Evolutionary conservation across 495 filamentous ascomycete species (phyloP).

Genomic region (Acidiella bohemica): DNA sequence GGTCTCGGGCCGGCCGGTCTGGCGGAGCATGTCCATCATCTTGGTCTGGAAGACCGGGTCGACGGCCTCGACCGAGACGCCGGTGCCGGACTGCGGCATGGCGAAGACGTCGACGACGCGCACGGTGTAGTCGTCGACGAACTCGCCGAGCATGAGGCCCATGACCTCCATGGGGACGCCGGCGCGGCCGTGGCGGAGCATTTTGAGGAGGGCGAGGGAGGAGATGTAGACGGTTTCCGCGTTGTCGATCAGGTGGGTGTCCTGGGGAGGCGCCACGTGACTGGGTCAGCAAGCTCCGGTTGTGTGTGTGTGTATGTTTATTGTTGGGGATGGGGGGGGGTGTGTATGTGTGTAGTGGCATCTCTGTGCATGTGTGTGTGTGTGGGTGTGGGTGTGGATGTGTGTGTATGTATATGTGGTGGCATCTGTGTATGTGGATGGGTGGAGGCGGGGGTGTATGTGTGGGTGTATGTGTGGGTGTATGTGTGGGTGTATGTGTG

Average conservation of each 20-base stretch:
- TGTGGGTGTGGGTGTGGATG: too few species aligned
- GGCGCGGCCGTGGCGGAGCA: slow-evolving; percentile 91
- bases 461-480: too few species aligned
- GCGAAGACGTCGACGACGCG: slow-evolving; percentile 96
- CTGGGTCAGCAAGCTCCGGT: too few species aligned
- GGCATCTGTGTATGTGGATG: too few species aligned
- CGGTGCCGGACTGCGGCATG: slow-evolving; percentile 98
- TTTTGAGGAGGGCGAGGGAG: slow-evolving; percentile 91
- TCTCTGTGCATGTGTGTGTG: too few species aligned
- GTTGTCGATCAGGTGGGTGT: slow-evolving; percentile 89
- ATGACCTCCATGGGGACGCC: slow-evolving; percentile 99
- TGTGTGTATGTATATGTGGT: too few species aligned
- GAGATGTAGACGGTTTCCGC: slow-evolving; percentile 99
- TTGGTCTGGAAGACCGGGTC: slow-evolving; percentile 97
- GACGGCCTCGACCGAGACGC: slow-evolving; percentile 95
- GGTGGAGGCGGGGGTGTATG: too few species aligned
- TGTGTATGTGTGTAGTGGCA: too few species aligned
- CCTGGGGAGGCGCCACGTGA: too few species aligned
- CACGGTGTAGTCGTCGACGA: slow-evolving; percentile 97
- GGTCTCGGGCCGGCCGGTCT: slow-evolving; percentile 92
- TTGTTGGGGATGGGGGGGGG: too few species aligned
- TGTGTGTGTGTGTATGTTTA: too few species aligned
- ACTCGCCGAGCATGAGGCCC: slow-evolving; percentile 97
- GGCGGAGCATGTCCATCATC: slow-evolving; percentile 99
- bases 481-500: too few species aligned